Evolutionary conservation across 345 rosid species (phyloP).

Genomic region (Rhodamnia argentea): DNA sequence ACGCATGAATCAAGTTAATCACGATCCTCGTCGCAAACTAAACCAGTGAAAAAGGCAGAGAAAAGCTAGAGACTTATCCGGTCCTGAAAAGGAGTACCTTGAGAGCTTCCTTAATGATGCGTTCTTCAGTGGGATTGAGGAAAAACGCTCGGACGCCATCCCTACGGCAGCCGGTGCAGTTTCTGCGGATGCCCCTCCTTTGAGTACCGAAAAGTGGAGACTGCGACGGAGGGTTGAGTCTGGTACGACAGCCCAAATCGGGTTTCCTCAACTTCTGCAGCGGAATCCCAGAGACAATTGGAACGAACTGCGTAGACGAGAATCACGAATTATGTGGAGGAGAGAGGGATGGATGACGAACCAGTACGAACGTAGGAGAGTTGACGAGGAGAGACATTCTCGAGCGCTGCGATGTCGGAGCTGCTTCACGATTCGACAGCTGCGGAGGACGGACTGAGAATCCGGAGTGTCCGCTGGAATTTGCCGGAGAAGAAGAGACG

Average conservation of each 20-base stretch:
- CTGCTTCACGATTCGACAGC: neutral
- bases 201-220: neutral
- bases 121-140: constrained; percentile 29
- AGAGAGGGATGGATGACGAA: neutral
- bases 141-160: constrained; percentile 13
- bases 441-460: neutral
- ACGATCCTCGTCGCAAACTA: neutral
- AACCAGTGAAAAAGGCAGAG: neutral
- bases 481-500: neutral
- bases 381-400: neutral
- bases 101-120: constrained; percentile 42
- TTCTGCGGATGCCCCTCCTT: neutral
- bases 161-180: neutral
- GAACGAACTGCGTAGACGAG: neutral
- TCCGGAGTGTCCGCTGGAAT: neutral
- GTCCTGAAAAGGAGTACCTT: constrained; percentile 15
- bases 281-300: neutral
- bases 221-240: neutral
- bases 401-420: neutral
- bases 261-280: neutral
- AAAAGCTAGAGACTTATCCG: neutral
- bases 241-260: neutral
- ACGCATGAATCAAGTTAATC: neutral
- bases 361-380: neutral
- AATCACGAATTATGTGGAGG: neutral